Base-by-base conservation (phyloP, 495 filamentous ascomycete species). In the Aspergillus panamensis region DNA sequence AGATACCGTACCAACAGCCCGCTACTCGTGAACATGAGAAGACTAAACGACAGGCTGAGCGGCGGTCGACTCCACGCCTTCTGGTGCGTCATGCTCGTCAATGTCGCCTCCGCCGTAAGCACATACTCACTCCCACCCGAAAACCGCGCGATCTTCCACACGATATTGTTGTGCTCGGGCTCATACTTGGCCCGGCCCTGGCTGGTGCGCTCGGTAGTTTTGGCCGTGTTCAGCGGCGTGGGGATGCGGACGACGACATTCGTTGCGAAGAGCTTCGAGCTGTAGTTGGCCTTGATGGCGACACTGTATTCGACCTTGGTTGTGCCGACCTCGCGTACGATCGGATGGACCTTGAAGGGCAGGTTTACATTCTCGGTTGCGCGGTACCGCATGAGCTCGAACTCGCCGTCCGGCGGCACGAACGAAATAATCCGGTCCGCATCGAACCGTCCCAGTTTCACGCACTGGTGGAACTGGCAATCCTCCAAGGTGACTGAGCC, bases 291-390 rank as follows among this genome's bases (percentile, higher is more conserved):
- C 66, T 92, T 90, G 65, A 99, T 93, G 31, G 92, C 92, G 61
- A 99, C 95, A 74, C 91, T 96, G 75, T 97, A 99, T 69, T 97
- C 94, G 53, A 99, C 95, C 73, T 97, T 97, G 14, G 92, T 96
- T 66, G 92, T 96, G 62, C 93, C 92, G 51, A 97, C 82, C 71
- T 99, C 95, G 68, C 96, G 95, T 65, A 99, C 94, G 65, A 97
- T 99, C 59, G 92, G 92, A 69, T 97, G 95, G 52, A 99, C 91
- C 72, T 96, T 96, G 82, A 99, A 99, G 8, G 95, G 95, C 14
- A 99, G 80, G 70, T 99, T 99, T 69, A 99, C 93, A 67, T 99
- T 97, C 72, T 99, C 95, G 19, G 94, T 97, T n/a, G 95, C 93
- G 60, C 95, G 91, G 76, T 99, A 99, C 19, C 92, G 87, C 95